Percentiles rank a stretch among this genome's conserved stretches.
These are phyloP conservation scores for Penicillium pulvis DNA, from an alignment of 495 filamentous ascomycete genomes.

Conservation along the genomic window DNA sequence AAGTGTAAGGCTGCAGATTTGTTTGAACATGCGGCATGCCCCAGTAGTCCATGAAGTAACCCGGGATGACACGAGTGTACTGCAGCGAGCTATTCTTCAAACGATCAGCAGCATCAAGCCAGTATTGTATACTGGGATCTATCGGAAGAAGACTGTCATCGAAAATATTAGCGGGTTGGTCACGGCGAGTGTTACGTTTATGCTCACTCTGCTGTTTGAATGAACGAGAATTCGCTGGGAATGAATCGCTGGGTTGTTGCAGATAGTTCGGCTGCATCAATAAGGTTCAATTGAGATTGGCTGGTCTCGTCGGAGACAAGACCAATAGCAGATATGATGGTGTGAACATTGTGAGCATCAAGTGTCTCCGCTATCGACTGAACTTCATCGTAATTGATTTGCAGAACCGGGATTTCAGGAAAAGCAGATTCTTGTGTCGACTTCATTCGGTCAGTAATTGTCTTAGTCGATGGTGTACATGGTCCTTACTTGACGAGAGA, in stretches of 20 bases:
- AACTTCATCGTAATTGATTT: constrained; percentile 48
- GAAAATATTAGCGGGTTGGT: neutral
- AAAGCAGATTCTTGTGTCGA: neutral
- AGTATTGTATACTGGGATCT: constrained; percentile 40
- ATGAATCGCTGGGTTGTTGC: constrained; percentile 47
- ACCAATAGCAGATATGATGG: constrained; percentile 52
- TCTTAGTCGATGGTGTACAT: neutral
- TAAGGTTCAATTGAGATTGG: constrained; percentile 46
- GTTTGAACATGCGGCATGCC: constrained; percentile 48
- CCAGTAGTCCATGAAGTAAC: constrained; percentile 60
- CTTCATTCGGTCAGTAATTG: neutral
- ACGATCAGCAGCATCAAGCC: constrained; percentile 34
- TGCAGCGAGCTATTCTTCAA: constrained; percentile 38
- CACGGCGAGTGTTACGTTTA: neutral
- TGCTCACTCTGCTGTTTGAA: constrained; percentile 38
- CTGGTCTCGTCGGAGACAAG: constrained; percentile 37
- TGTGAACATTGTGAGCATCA: constrained; percentile 50
- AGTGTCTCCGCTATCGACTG: constrained; percentile 38
- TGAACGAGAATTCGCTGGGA: constrained; percentile 51
- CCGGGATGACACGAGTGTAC: constrained; percentile 51
- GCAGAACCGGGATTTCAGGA: constrained; percentile 18
- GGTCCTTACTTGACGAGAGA: constrained; percentile 38
- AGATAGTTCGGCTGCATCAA: constrained; percentile 51
- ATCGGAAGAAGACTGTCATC: constrained; percentile 29
- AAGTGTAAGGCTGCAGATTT: constrained; percentile 38